Percentiles rank a stretch among this genome's conserved stretches.
These are phyloP conservation scores for Hygrocybe punicea DNA, from an alignment of 768 basidiomycete species.

Conservation along the genomic window DNA sequence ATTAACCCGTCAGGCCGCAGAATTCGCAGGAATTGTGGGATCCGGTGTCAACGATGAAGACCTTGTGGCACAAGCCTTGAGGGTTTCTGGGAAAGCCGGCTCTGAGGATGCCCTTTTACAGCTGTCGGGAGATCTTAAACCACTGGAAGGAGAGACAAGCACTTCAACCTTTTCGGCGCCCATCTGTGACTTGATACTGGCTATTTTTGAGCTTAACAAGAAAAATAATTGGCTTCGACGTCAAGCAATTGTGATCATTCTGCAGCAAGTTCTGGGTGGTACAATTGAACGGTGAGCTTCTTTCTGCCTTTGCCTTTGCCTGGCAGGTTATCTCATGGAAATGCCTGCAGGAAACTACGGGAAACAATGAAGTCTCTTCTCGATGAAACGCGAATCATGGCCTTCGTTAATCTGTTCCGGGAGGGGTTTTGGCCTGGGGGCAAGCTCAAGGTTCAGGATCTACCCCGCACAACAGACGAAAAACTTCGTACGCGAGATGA, in stretches of 20 bases:
- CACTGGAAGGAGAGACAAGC: constrained; percentile 84
- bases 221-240: constrained; percentile 94
- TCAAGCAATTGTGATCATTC: constrained; percentile 93
- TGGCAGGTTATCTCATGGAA: constrained; percentile 2
- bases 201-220: constrained; percentile 92
- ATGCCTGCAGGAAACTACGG: constrained; percentile 68
- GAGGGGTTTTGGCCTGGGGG: constrained; percentile 87
- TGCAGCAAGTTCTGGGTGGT: constrained; percentile 93
- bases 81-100: constrained; percentile 60
- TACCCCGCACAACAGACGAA: constrained; percentile 76
- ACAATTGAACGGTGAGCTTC: constrained; percentile 85
- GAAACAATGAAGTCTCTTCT: constrained; percentile 66
- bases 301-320: neutral
- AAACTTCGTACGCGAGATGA: constrained; percentile 77
- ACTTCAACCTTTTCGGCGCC: constrained; percentile 88
- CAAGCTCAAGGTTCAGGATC: constrained; percentile 53
- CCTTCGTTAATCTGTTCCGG: constrained; percentile 62
- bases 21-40: constrained; percentile 80
- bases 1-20: constrained; percentile 84
- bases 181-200: constrained; percentile 89
- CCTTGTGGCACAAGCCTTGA: constrained; percentile 74
- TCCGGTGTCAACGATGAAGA: constrained; percentile 81
- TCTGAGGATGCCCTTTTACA: constrained; percentile 70
- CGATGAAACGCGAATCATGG: constrained; percentile 68
- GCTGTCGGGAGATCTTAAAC: constrained; percentile 73